Percentiles rank a stretch among this genome's conserved stretches.
Evolutionary conservation across 371 early-diverging fungal species (phyloP).

Genomic region (Lichtheimia hyalospora): DNA sequence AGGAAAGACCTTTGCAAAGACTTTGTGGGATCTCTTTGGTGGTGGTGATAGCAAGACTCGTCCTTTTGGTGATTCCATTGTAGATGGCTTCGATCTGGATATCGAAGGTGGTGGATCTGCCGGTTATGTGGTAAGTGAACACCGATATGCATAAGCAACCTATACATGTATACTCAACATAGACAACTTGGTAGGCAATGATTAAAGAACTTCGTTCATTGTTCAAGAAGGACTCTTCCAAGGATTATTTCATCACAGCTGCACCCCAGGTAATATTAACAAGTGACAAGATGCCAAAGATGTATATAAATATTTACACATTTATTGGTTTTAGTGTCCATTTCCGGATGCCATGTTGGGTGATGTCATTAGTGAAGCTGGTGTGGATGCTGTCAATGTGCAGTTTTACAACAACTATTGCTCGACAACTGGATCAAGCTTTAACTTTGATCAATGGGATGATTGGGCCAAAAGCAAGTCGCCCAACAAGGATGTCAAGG

Average conservation of each 20-base stretch:
- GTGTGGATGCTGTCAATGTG: constrained; percentile 50
- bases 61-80: constrained; percentile 63
- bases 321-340: constrained; percentile 21
- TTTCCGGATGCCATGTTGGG: constrained; percentile 57
- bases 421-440: constrained; percentile 50
- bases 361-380: constrained; percentile 35
- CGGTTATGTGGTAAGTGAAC: constrained; percentile 49
- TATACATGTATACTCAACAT: background rate
- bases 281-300: background rate
- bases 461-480: constrained; percentile 63
- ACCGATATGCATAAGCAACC: background rate
- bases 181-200: constrained; percentile 6
- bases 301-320: background rate
- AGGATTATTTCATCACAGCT: constrained; percentile 45
- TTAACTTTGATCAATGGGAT: constrained; percentile 59
- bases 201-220: constrained; percentile 15
- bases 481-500: constrained; percentile 57
- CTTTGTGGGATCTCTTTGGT: constrained; percentile 61
- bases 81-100: constrained; percentile 76
- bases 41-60: constrained; percentile 51
- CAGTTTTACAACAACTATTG: constrained; percentile 72
- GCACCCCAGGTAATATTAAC: constrained; percentile 44
- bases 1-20: constrained; percentile 55
- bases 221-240: constrained; percentile 26
- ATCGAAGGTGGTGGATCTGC: constrained; percentile 60